Percentiles rank a stretch among this genome's conserved stretches.
phyloP scores from a whole-genome alignment of 2,329 filamentous ascomycete species.

The Ceratocystis ficicola region DNA sequence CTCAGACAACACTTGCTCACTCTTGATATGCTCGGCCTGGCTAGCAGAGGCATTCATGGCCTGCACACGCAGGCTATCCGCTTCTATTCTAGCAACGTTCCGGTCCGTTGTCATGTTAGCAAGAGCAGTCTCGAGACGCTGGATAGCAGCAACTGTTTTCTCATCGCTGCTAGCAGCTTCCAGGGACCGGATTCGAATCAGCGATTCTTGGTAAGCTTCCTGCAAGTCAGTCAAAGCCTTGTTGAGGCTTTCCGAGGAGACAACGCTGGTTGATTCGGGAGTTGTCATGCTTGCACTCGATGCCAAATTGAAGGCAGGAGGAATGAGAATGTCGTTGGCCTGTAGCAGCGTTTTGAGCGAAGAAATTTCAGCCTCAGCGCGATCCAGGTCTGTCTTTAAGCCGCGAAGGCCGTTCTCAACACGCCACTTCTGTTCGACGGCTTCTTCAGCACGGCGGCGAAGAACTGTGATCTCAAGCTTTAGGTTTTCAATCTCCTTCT shows the following conservation, averaged over 20 bases:
- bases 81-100: constrained; percentile 57
- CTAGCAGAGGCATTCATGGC: constrained; percentile 45
- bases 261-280: constrained; percentile 28
- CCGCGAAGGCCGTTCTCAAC: constrained; percentile 82
- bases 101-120: constrained; percentile 58
- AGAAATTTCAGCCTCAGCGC: constrained; percentile 81
- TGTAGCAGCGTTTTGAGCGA: constrained; percentile 67
- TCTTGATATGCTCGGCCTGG: constrained; percentile 45
- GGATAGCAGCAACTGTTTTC: constrained; percentile 50
- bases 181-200: constrained; percentile 54
- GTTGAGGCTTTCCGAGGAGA: constrained; percentile 60
- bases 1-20: constrained; percentile 52
- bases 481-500: constrained; percentile 66
- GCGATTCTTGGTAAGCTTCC: constrained; percentile 52
- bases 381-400: constrained; percentile 91
- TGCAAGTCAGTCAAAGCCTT: constrained; percentile 65
- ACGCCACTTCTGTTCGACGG: constrained; percentile 89
- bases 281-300: constrained; percentile 26
- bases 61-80: constrained; percentile 48
- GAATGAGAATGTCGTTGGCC: constrained; percentile 70
- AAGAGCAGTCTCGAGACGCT: constrained; percentile 56
- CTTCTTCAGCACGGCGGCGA: constrained; percentile 79
- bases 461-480: constrained; percentile 76
- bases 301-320: constrained; percentile 43
- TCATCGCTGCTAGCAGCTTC: constrained; percentile 44